phyloP scores from a whole-genome alignment of 176 grass and related monocot genomes.

The Urochloa ruziziensis region DNA sequence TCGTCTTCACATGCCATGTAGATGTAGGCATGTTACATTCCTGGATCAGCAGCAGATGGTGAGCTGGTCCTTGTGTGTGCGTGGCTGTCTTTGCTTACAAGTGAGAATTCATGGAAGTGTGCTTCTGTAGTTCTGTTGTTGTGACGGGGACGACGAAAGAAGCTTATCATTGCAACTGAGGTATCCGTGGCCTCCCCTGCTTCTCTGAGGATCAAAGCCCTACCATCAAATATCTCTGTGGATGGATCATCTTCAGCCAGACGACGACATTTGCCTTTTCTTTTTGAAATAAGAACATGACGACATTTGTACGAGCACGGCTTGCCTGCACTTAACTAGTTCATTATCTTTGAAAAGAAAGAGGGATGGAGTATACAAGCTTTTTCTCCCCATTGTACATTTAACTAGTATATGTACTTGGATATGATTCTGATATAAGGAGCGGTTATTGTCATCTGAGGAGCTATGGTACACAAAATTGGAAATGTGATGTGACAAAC shows the following conservation, averaged over 20 bases:
- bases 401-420: background rate
- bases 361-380: background rate
- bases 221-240: background rate
- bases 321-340: too few species aligned
- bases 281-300: too few species aligned
- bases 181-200: background rate
- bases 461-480: background rate
- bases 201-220: slow-evolving; percentile 9
- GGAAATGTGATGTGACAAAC: slow-evolving; percentile 27
- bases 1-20: background rate
- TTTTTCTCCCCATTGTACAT: background rate
- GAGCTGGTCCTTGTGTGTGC: background rate
- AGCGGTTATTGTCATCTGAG: slow-evolving; percentile 15
- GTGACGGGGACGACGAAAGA: background rate
- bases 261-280: too few species aligned
- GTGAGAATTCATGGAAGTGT: background rate
- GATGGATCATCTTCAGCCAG: background rate
- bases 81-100: slow-evolving; percentile 28
- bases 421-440: background rate
- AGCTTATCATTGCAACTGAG: background rate
- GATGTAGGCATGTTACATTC: background rate
- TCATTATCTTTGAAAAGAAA: background rate
- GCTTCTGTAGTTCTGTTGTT: background rate
- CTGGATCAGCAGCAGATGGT: background rate
- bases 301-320: too few species aligned